Base-by-base conservation (phyloP, 495 filamentous ascomycete species). In the Massariosphaeria phaeospora region DNA sequence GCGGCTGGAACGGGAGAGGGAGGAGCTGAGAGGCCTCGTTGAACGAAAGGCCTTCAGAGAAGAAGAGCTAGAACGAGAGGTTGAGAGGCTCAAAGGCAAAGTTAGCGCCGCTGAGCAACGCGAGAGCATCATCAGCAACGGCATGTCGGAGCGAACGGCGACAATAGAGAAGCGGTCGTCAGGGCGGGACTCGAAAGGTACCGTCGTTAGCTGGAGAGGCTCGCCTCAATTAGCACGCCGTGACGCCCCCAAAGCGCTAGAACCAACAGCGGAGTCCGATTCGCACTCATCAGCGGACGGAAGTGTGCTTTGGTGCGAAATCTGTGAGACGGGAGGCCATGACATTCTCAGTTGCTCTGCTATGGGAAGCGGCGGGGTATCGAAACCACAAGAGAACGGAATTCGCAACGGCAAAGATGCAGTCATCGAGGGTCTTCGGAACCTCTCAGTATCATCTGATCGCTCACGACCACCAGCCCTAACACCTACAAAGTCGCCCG, bases 281-380 rank as follows among this genome's bases (percentile, higher is more conserved):
- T 72, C 76, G 20, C 82, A 83, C 59, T 83, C 84, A 43, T 87
- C 85, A 18, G 85, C 85, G 36, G 89, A 85, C 65, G 78, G 73
- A 57, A 83, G 83, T 49, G 76, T 75, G 20, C 76, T 91, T 52
- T 96, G 91, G 88, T 97, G 91, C 72, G 91, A 97, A 71, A 91
- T 97, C 43, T 96, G 91, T 69, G 91, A 97, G 70, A 86, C 85
- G 1, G 76, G 78, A n/a, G 91, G 91, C 13, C 91, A 97, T 61
- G 91, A 97, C 59, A 95, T 97, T 55, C 71, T 97, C 30, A 93
- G 83, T 17, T 97, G 91, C 73, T 88, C 88, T 12, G 57, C 55
- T 8, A 63, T 55, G 55, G 57, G 54, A 17, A 48, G 52, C 8
- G 58, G 55, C 27, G 56, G 46, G 30, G 55, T 39, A 4, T 20